Evolutionary conservation across 2,329 filamentous ascomycete genomes (phyloP).

Genomic region (Fusarium temperatum): DNA sequence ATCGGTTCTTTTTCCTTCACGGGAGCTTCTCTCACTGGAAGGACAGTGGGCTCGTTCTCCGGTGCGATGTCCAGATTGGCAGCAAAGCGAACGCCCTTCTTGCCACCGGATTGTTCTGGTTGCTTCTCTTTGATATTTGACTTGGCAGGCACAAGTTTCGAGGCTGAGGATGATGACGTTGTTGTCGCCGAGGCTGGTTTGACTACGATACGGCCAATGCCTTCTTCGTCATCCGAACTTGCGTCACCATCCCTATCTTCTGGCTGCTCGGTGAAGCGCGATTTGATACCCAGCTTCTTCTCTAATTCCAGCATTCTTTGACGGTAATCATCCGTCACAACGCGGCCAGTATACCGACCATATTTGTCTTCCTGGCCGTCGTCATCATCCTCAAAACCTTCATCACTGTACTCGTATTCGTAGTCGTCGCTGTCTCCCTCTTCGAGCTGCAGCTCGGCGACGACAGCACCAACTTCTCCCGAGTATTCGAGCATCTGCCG

Average conservation of each 20-base stretch:
- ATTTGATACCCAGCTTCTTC: conserved; percentile 72
- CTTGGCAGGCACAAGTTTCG: conserved; percentile 42
- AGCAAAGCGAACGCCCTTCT: conserved; percentile 86
- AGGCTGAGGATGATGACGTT: conserved; percentile 20
- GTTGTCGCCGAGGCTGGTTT: conserved; percentile 39
- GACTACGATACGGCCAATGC: conserved; percentile 67
- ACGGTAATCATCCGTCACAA: conserved; percentile 78
- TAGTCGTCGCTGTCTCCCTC: conserved; percentile 67
- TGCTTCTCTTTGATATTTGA: conserved; percentile 48
- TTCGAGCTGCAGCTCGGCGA: conserved; percentile 89
- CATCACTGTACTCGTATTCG: conserved; percentile 64
- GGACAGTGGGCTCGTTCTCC: conserved; percentile 39
- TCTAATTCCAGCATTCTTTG: conserved; percentile 88
- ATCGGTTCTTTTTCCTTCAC: conserved; percentile 43
- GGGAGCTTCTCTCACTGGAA: conserved; percentile 16
- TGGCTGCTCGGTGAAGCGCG: conserved; percentile 57
- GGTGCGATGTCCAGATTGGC: conserved; percentile 75
- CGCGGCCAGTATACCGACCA: conserved; percentile 74
- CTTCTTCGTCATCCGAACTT: conserved; percentile 53
- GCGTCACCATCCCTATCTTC: conserved; percentile 53
- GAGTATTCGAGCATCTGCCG: conserved; percentile 93
- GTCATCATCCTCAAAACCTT: conserved; percentile 62
- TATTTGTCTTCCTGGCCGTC: conserved; percentile 66
- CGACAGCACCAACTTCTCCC: conserved; percentile 88
- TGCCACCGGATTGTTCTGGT: conserved; percentile 41